Evolutionary conservation across 2,329 filamentous ascomycete genomes (phyloP), one percentile per base, ranked within the genome.

Genomic region (Stachybotrys elegans): DNA sequence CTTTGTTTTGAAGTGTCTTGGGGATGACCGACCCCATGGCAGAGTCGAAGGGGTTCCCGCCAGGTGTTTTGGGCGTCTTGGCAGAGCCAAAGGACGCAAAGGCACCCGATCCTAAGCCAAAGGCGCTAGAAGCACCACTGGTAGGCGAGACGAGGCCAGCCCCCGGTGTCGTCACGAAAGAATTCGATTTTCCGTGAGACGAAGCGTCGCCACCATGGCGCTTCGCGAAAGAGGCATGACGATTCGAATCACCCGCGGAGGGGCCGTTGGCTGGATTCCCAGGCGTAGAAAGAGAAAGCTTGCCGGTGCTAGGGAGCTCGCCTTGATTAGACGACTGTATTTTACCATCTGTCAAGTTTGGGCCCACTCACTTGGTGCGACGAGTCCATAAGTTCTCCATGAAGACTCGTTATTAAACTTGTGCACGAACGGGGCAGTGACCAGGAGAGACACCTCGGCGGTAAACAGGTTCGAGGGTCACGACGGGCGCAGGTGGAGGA

Each of bases 101-200:
- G 44, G 93, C 93, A 55, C 93, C 93, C 16, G 89, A 94, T 32
- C 93, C 93, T 48, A 98, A 74, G 41, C 90, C 91, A 68, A 98
- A 98, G 46, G 92, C 91, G 58, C 86, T 91, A 16, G 89, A 90
- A 44, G 88, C 88, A 46, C 79, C 80, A 45, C 78, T 80, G 22
- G 62, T 64, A 19, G 63, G 63, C 27, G 63, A 66, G 31, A 58
- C 59, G 45, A 66, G 44, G 37, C 59, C 55, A 76, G 79, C 48
- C 79, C 82, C 57, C 86, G 80, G 48, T 85, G 87, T 82, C 54
- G 87, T 79, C 55, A 81, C 74, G 72, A 95, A 92, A 20, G 89
- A 85, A 65, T 89, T 93, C 50, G 78, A 74, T 64, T 83, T 84
- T 59, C 82, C 83, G 63, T 90, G 84, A 57, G 88, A 88, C 53